A percentile compares a stretch with the other conserved stretches of the same genome.
phyloP scores from a whole-genome alignment of 805 yeast genomes.

The Lachancea thermotolerans region DNA sequence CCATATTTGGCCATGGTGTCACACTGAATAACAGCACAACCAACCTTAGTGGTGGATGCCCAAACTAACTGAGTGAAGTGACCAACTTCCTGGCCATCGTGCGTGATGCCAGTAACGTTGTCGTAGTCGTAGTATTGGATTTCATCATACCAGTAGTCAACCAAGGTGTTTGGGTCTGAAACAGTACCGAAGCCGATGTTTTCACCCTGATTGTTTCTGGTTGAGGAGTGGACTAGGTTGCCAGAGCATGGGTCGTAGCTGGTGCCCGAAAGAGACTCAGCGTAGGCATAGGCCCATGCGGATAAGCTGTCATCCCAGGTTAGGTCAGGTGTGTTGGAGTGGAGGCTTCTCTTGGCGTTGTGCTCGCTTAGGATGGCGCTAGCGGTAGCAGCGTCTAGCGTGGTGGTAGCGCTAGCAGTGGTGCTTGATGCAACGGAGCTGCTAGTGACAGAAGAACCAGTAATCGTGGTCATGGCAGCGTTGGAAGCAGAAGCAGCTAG shows the following conservation, averaged over 20 bases:
- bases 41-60: constrained; percentile 53
- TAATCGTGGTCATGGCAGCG: background rate
- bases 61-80: constrained; percentile 77
- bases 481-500: background rate
- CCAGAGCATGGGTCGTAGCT: constrained; percentile 53
- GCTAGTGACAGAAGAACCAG: background rate
- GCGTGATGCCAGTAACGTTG: constrained; percentile 41
- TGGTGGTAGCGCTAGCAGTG: constrained; percentile 16
- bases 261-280: constrained; percentile 35
- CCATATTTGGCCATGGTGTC: constrained; percentile 10
- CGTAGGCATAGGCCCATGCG: constrained; percentile 45
- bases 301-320: constrained; percentile 44
- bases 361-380: constrained; percentile 39
- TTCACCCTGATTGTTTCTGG: constrained; percentile 50
- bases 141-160: constrained; percentile 72
- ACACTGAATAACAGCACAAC: constrained; percentile 46
- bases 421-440: background rate
- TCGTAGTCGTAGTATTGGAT: constrained; percentile 47
- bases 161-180: constrained; percentile 38
- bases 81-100: constrained; percentile 41
- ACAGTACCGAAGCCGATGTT: constrained; percentile 63
- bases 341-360: constrained; percentile 44
- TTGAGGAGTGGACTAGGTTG: constrained; percentile 50
- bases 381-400: constrained; percentile 19
- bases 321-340: constrained; percentile 37